Evolutionary conservation across 2,329 filamentous ascomycete species (phyloP).

Genomic region (Rhexocercosporidium sp.): DNA sequence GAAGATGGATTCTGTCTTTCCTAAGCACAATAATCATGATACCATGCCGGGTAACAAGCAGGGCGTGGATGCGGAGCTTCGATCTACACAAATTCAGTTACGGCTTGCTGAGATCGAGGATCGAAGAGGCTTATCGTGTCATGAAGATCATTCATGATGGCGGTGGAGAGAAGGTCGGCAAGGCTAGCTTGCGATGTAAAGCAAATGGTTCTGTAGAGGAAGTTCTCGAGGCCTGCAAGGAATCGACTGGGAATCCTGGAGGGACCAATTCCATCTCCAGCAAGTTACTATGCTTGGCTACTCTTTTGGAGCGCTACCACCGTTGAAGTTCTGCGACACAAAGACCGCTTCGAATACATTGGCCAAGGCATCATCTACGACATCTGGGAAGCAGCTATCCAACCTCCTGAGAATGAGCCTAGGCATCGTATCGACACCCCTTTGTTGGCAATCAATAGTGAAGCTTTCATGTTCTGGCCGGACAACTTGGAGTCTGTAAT

Average conservation of each 20-base stretch:
- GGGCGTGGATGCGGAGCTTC: constrained; percentile 64
- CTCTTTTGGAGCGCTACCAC: constrained; percentile 71
- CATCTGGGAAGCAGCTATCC: constrained; percentile 61
- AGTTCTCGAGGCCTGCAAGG: constrained; percentile 63
- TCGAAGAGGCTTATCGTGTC: constrained; percentile 65
- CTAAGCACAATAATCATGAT: constrained; percentile 57
- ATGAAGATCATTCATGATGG: constrained; percentile 61
- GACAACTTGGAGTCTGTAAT: constrained; percentile 64
- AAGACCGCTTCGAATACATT: constrained; percentile 60
- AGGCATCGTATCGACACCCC: constrained; percentile 55
- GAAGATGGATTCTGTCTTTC: constrained; percentile 66
- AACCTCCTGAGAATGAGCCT: constrained; percentile 49
- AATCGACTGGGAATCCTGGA: constrained; percentile 61
- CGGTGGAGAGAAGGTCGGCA: constrained; percentile 54
- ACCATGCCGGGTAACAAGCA: constrained; percentile 60
- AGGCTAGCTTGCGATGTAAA: constrained; percentile 59
- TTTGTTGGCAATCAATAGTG: constrained; percentile 67
- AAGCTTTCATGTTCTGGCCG: constrained; percentile 74
- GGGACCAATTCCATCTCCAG: constrained; percentile 57
- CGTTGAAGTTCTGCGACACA: constrained; percentile 62
- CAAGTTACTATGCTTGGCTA: constrained; percentile 68
- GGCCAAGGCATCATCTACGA: constrained; percentile 70
- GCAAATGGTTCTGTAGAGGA: constrained; percentile 55
- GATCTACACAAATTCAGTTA: constrained; percentile 66
- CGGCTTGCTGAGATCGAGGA: constrained; percentile 69